Conservation (phyloP, 768 basidiomycete species). For the Macrocybe gigantea region DNA sequence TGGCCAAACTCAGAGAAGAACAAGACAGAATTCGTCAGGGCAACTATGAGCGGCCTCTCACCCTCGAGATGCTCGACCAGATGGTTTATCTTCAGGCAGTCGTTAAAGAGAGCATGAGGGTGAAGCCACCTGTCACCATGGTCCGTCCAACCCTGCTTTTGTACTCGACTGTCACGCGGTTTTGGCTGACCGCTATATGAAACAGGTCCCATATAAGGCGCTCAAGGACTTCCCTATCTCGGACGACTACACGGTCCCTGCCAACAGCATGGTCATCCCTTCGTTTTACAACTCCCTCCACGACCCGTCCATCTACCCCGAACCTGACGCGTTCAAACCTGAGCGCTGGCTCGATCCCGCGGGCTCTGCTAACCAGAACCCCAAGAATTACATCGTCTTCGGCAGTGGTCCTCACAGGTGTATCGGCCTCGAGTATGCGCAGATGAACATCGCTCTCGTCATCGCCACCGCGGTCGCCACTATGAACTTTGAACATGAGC, state of each 20-base stretch:
- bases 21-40: slow-evolving; percentile 79
- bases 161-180: slow-evolving; percentile 8
- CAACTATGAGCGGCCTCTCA: slow-evolving; percentile 70
- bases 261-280: slow-evolving; percentile 90
- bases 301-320: slow-evolving; percentile 81
- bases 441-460: slow-evolving; percentile 82
- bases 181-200: neutral
- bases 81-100: slow-evolving; percentile 92
- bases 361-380: slow-evolving; percentile 74
- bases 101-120: slow-evolving; percentile 88
- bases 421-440: slow-evolving; percentile 90
- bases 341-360: slow-evolving; percentile 90
- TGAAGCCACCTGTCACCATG: slow-evolving; percentile 96
- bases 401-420: slow-evolving; percentile 91
- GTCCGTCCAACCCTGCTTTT: slow-evolving; percentile 33
- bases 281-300: slow-evolving; percentile 91
- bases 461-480: slow-evolving; percentile 76
- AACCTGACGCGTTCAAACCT: slow-evolving; percentile 77
- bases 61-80: slow-evolving; percentile 83
- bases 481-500: slow-evolving; percentile 83
- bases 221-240: slow-evolving; percentile 90
- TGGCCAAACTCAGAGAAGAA: slow-evolving; percentile 87
- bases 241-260: slow-evolving; percentile 87
- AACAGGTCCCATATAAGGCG: slow-evolving; percentile 87
- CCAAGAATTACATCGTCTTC: slow-evolving; percentile 95